Conservation (phyloP, 2,329 filamentous ascomycete species). For the Bertia moriformis region DNA sequence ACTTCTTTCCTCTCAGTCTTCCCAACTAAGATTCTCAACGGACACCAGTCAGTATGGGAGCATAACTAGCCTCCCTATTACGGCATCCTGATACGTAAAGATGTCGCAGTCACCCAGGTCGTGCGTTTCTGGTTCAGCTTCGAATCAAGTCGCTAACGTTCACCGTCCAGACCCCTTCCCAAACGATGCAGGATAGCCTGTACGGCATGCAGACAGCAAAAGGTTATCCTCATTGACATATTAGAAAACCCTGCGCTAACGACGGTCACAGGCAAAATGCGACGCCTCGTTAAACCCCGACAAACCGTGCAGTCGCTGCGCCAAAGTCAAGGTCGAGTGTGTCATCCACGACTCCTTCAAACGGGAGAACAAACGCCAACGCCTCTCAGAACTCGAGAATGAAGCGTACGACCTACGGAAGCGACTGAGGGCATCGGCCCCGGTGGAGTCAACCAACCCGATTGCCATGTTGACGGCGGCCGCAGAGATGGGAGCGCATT, state of each 20-base stretch:
- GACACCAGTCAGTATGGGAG: too few relatives aligned
- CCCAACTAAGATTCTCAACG: too few relatives aligned
- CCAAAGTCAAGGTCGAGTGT: constrained; percentile 17
- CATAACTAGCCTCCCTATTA: too few relatives aligned
- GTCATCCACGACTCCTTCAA: constrained; percentile 24
- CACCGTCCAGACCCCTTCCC: too few relatives aligned
- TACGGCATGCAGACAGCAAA: constrained; percentile 25
- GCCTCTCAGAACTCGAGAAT: constrained; percentile 18
- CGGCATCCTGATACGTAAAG: too few relatives aligned
- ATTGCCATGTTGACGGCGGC: constrained; percentile 14
- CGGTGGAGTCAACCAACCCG: too few relatives aligned
- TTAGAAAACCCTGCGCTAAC: neutral
- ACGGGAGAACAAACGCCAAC: constrained; percentile 23
- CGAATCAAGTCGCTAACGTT: too few relatives aligned
- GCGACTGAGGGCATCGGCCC: constrained; percentile 14
- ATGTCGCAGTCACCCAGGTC: too few relatives aligned
- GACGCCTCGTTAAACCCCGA: constrained; percentile 18
- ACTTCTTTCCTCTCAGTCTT: too few relatives aligned
- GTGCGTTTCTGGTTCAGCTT: too few relatives aligned
- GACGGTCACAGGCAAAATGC: constrained; percentile 8
- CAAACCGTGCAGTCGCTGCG: constrained; percentile 19
- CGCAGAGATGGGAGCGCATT: constrained; percentile 13
- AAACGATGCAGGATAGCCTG: constrained; percentile 24
- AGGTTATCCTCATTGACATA: constrained; percentile 12
- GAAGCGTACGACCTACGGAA: constrained; percentile 19